These are phyloP conservation scores for Adenanthera pavonina DNA, from an alignment of 306 rosid species.

Conservation along the genomic window DNA sequence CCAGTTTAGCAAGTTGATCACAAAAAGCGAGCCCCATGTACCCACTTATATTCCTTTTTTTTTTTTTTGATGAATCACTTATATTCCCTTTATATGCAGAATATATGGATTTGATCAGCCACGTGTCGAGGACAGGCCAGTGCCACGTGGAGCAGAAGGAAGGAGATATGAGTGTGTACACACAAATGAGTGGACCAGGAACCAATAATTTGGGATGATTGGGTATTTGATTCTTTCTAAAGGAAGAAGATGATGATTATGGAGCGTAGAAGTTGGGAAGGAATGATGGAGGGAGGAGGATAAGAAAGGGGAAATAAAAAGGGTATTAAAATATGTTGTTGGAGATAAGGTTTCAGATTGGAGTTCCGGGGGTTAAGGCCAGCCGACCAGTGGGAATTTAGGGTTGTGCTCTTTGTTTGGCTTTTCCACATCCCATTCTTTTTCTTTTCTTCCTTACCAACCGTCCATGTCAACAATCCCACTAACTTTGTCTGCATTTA, in stretches of 20 bases:
- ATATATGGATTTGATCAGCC: too few species aligned
- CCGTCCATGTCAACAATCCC: slow-evolving; percentile 56
- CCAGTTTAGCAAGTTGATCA: slow-evolving; percentile 37
- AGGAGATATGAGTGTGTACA: neutral
- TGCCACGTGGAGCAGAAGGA: slow-evolving; percentile 31
- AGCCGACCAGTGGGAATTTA: slow-evolving; percentile 55
- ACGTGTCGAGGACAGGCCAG: slow-evolving; percentile 12
- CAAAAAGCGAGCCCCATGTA: slow-evolving; percentile 24
- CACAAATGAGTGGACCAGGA: slow-evolving; percentile 35
- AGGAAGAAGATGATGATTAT: slow-evolving; percentile 45
- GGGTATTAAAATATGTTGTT: slow-evolving; percentile 36
- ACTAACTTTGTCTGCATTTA: slow-evolving; percentile 54
- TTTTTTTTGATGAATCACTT: slow-evolving; percentile 5
- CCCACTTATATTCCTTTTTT: slow-evolving; percentile 31
- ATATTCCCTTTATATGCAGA: slow-evolving; percentile 27
- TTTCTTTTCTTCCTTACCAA: slow-evolving; percentile 43
- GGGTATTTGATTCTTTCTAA: slow-evolving; percentile 67
- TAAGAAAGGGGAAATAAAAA: slow-evolving; percentile 2
- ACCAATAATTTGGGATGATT: slow-evolving; percentile 73
- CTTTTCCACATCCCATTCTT: slow-evolving; percentile 49
- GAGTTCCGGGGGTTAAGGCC: slow-evolving; percentile 67
- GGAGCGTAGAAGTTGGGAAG: slow-evolving; percentile 56
- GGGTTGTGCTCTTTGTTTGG: slow-evolving; percentile 63
- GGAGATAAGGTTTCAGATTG: slow-evolving; percentile 80
- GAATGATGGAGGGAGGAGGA: slow-evolving; percentile 46